Evolutionary conservation across 129 eudicot species (phyloP).

Genomic region (Arctium minus): DNA sequence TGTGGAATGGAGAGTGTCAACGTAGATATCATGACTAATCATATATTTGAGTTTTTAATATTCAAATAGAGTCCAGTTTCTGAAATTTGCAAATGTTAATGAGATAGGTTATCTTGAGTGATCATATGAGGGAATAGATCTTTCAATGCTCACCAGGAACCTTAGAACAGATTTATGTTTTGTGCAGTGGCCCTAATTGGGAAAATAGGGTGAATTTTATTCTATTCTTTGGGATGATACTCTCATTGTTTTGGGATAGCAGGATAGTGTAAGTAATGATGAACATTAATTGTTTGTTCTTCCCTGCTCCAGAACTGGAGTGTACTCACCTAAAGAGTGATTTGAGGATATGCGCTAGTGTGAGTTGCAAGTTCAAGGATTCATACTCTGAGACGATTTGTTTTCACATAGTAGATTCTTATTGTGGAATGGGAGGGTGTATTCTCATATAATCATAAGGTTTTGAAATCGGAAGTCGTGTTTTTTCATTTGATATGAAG

Average conservation of each 20-base stretch:
- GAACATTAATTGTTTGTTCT: background rate
- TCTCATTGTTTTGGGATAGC: background rate
- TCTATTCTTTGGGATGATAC: background rate
- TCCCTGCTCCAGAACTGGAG: background rate
- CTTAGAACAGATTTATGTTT: background rate
- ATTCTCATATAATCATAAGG: background rate
- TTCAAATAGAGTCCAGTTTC: background rate
- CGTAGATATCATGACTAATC: background rate
- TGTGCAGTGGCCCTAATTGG: background rate
- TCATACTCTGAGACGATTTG: background rate
- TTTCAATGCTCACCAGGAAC: background rate
- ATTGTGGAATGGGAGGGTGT: background rate
- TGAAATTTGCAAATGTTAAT: background rate
- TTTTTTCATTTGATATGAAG: background rate
- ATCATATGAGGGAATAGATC: background rate
- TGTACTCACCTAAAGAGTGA: background rate
- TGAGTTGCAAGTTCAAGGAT: background rate
- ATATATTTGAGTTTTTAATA: constrained; percentile 4
- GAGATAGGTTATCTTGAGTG: constrained; percentile 1
- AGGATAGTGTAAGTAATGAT: background rate
- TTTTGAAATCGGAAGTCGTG: background rate
- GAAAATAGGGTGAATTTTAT: background rate
- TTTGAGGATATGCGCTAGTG: background rate
- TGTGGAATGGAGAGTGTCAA: background rate
- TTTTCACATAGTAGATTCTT: background rate